Percentiles rank a stretch among this genome's conserved stretches.
Conservation (phyloP, 2,329 filamentous ascomycete genomes). For the Ophiostoma montium region DNA sequence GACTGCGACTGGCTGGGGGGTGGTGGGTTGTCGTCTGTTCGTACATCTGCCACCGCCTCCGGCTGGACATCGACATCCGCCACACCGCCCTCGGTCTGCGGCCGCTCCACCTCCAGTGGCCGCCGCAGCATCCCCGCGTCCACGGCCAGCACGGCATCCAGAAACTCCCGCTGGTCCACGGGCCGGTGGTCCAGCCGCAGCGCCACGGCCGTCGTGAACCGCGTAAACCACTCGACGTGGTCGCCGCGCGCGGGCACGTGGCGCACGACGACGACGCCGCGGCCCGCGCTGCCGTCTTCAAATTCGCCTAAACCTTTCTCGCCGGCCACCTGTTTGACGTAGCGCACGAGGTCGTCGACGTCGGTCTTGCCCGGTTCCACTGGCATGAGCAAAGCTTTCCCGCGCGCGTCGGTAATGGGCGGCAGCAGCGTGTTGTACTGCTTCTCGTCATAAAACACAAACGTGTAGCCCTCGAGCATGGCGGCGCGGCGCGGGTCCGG, state of each 20-base stretch:
- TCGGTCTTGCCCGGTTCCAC: constrained; percentile 49
- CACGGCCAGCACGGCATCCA: constrained; percentile 75
- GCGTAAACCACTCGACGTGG: constrained; percentile 49
- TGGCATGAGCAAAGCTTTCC: constrained; percentile 61
- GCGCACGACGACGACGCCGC: constrained; percentile 66
- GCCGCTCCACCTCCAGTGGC: constrained; percentile 48
- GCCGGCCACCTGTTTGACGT: constrained; percentile 60
- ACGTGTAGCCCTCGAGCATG: constrained; percentile 77
- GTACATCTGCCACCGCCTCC: not conserved
- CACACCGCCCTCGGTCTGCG: not conserved
- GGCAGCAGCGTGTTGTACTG: constrained; percentile 66
- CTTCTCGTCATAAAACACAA: constrained; percentile 65
- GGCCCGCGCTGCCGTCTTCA: constrained; percentile 47
- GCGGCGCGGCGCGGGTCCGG: constrained; percentile 52
- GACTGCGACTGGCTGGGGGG: constrained; percentile 6
- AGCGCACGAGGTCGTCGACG: constrained; percentile 62
- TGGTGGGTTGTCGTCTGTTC: not conserved
- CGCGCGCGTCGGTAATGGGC: constrained; percentile 63
- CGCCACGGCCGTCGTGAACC: constrained; percentile 57
- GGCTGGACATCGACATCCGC: not conserved
- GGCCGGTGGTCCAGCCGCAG: constrained; percentile 63
- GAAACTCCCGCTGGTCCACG: constrained; percentile 79
- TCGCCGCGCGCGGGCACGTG: constrained; percentile 46
- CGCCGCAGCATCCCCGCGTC: constrained; percentile 60
- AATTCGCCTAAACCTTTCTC: constrained; percentile 56